Evolutionary conservation across 1,284 basidiomycete genomes (phyloP), one percentile per base, ranked within the genome.

Genomic region (Microbotryum silenes-acaulis): DNA sequence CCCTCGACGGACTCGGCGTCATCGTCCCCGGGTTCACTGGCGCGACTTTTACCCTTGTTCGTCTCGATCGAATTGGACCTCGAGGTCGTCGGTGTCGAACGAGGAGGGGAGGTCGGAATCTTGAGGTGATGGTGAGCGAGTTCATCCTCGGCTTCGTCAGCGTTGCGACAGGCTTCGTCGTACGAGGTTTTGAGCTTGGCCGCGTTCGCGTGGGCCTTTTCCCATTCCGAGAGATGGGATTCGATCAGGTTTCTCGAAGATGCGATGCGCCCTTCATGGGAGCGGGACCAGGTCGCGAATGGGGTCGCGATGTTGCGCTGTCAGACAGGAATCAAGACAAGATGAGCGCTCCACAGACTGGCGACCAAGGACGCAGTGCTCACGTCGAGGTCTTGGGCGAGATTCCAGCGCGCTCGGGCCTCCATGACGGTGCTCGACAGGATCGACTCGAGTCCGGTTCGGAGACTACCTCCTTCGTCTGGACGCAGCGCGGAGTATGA

Each of bases 121-220:
- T 42, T 42, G 37, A 42, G 37, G 37, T 29, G 29, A 64, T 66
- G 31, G 57, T 56, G n/a, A 60, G 25, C 51, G 25, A 31, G n/a
- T 33, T 69, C 67, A 53, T 69, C 67, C 53, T 69, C 65, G 14
- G 58, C 45, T 8, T 37, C 27, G 37, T 66, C 67, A 7, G 63
- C 54, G 4, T 10, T 1, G 18, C 67, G 46, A 31, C 63, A 69
- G 27, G 63, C 60, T 8, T 62, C 54, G 57, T 57, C 59, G 59
- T 69, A 69, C 0, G 37, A 7, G 12, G 54, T 5, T 51, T 62
- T 60, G 54, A 48, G 23, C 6, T 57, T 57, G 21, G 54, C 29
- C 23, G 61, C 61, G 20, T 23, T 23, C 4, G 45, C 7, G 46
- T 51, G 55, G 2, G 46, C 20, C 20, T 51, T 47, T 47, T 69